Conservation (phyloP, 2,329 filamentous ascomycete genomes). For the Ophiostoma quercus region DNA sequence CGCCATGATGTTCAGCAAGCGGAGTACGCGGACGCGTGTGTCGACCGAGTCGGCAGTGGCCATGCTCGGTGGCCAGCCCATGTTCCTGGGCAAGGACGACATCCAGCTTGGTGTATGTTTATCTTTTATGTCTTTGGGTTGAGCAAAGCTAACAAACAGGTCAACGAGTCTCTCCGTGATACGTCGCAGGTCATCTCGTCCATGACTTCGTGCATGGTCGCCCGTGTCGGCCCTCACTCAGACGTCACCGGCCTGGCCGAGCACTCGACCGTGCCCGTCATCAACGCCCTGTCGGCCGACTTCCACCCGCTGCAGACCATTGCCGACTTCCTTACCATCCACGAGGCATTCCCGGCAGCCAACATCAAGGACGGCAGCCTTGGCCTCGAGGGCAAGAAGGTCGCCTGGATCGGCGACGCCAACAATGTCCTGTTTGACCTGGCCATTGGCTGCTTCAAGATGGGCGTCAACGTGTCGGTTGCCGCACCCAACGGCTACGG, state of each 20-base stretch:
- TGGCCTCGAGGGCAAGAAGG: constrained; percentile 75
- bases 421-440: constrained; percentile 97
- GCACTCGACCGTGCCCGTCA: constrained; percentile 71
- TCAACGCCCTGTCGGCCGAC: constrained; percentile 82
- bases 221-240: constrained; percentile 70
- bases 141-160: constrained; percentile 40
- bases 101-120: constrained; percentile 79
- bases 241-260: constrained; percentile 67
- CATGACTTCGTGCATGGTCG: constrained; percentile 80
- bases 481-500: constrained; percentile 81
- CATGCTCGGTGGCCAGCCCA: constrained; percentile 84
- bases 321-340: constrained; percentile 86
- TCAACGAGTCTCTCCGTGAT: constrained; percentile 93
- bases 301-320: constrained; percentile 94
- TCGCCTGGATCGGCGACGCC: constrained; percentile 93
- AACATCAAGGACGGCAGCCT: constrained; percentile 42
- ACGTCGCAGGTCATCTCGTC: constrained; percentile 90
- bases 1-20: constrained; percentile 95
- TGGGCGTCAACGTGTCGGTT: constrained; percentile 79
- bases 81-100: constrained; percentile 94
- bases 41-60: constrained; percentile 88
- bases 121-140: background rate
- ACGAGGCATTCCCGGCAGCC: constrained; percentile 63
- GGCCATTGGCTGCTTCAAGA: constrained; percentile 79
- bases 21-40: constrained; percentile 86